Evolutionary conservation across 139 green algal species (phyloP).

Genomic region (Desmodesmus armatus): DNA sequence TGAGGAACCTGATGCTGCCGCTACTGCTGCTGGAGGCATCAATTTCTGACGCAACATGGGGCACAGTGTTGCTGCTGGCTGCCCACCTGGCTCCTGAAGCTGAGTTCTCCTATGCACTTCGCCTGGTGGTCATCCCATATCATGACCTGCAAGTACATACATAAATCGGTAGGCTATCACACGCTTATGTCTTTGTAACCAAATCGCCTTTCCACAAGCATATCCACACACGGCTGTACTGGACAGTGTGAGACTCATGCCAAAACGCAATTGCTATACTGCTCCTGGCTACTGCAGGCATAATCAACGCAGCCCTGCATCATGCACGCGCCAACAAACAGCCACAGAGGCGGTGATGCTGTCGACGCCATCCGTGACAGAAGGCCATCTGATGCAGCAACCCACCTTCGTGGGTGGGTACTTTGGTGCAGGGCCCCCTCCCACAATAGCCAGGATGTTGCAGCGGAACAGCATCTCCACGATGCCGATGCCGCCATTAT

Average conservation of each 20-base stretch:
- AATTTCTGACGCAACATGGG: background rate
- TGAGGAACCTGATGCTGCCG: background rate
- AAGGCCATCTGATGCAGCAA: background rate
- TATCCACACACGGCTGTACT: too few species aligned
- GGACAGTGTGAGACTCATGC: too few species aligned
- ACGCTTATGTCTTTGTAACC: too few species aligned
- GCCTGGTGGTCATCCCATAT: constrained; percentile 98
- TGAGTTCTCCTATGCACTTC: constrained; percentile 95
- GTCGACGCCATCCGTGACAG: background rate
- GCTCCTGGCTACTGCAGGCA: background rate
- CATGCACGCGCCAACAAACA: too few species aligned
- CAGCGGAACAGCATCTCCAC: constrained; percentile 98
- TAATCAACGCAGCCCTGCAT: too few species aligned
- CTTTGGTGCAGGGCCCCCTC: constrained; percentile 81
- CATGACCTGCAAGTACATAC: constrained; percentile 95
- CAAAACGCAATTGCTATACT: background rate
- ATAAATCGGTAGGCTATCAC: too few species aligned
- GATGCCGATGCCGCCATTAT: constrained; percentile 81
- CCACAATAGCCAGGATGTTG: constrained; percentile 97
- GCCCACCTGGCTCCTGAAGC: constrained; percentile 87
- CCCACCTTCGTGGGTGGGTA: constrained; percentile 89
- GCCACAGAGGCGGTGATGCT: background rate
- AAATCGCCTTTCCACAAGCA: too few species aligned
- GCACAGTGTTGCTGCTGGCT: background rate
- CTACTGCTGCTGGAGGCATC: background rate